Conservation (phyloP, 495 filamentous ascomycete species). For the Hypoxylon cercidicola region DNA sequence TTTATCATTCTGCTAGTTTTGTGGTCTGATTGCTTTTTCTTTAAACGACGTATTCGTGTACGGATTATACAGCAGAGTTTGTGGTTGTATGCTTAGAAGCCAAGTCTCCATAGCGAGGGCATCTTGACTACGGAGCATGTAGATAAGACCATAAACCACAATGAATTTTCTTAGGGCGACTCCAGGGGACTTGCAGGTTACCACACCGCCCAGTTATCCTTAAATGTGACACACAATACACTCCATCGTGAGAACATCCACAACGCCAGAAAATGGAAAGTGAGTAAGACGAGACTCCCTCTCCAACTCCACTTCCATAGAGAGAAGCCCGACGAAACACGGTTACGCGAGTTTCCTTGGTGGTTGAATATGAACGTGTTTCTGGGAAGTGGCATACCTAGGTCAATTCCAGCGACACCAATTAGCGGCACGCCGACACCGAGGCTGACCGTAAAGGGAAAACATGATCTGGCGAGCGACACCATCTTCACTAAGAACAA, state of each 20-base stretch:
- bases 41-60: no score
- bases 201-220: slow-evolving; percentile 52
- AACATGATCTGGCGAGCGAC: slow-evolving; percentile 54
- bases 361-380: slow-evolving; percentile 16
- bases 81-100: neutral
- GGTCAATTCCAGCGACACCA: slow-evolving; percentile 52
- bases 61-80: neutral
- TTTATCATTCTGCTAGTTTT: no score
- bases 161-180: neutral
- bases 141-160: neutral
- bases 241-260: slow-evolving; percentile 50
- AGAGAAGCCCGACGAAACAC: slow-evolving; percentile 16
- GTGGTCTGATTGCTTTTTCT: no score
- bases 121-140: neutral
- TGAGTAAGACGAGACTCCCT: slow-evolving; percentile 49
- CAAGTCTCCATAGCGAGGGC: no score
- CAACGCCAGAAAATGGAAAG: slow-evolving; percentile 51
- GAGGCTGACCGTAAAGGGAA: slow-evolving; percentile 55
- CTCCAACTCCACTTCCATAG: slow-evolving; percentile 50
- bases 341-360: slow-evolving; percentile 21
- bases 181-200: slow-evolving; percentile 5
- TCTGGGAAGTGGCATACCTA: slow-evolving; percentile 40
- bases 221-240: slow-evolving; percentile 49
- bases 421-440: slow-evolving; percentile 49
- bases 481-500: slow-evolving; percentile 54